Base-by-base conservation (phyloP, 2,329 filamentous ascomycete species). In the Microdochium paspali region DNA sequence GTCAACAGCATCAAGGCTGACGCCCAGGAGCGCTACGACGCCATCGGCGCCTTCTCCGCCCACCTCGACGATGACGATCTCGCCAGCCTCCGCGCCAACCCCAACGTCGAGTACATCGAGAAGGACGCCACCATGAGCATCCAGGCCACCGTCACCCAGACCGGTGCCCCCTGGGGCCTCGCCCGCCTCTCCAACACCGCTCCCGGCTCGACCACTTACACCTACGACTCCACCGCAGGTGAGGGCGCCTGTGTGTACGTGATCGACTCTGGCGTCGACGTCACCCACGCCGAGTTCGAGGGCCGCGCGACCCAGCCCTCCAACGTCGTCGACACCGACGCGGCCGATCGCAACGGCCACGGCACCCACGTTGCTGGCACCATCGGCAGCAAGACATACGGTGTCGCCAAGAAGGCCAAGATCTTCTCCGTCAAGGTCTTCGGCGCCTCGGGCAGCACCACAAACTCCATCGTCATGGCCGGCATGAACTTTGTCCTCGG, bases 251-350 rank as follows among this genome's bases (percentile, higher is more conserved):
- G 63, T 45, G 56, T 62, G n/a, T 73, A 71, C 51, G 51, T 72
- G 28, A 61, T 73, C 46, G 69, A 74, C 53, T 68, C 67, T 2
- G 70, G 70, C 31, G 66, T 73, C 42, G 55, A 58, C 25, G 62
- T 61, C 21, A 44, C 56, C 20, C 69, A 71, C 54, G 48, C 31
- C 15, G 52, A 58, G n/a, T 60, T 60, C 32, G 52, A 48, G 2
- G 56, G 56, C 10, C 56, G 59, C 28, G 61, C 59, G 12, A 49
- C 45, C 20, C 58, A 50, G 35, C 28, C 35, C 42, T 55, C 55
- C 10, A 50, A 51, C 26, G 50, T 51, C 21, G 47, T 48, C 10
- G 55, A 62, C 30, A 59, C 55, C 44, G 54, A 58, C 42, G 48
- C 40, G 39, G n/a, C 39, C 23, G 46, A 47, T 40, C 35, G 53